These are phyloP conservation scores for Wickerhamomyces sydowiorum DNA, from an alignment of 805 yeast genomes.

Conservation along the genomic window DNA sequence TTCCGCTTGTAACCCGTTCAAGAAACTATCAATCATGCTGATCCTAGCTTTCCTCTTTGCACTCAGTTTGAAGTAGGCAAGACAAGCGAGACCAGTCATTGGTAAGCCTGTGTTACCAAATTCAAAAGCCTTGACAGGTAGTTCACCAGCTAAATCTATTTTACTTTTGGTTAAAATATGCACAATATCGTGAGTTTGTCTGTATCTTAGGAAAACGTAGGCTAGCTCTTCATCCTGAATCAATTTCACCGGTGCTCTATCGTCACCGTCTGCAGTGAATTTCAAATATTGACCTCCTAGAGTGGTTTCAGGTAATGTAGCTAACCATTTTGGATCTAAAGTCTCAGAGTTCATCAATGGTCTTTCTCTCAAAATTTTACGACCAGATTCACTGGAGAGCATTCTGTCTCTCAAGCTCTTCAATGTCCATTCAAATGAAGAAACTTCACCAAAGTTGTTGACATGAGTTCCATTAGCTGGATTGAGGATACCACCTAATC, in stretches of 20 bases:
- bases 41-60: slow-evolving; percentile 52
- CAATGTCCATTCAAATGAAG: slow-evolving; percentile 70
- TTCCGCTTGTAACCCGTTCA: slow-evolving; percentile 68
- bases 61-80: slow-evolving; percentile 78
- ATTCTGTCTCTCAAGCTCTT: slow-evolving; percentile 58
- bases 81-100: slow-evolving; percentile 87
- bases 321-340: slow-evolving; percentile 55
- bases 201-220: slow-evolving; percentile 85
- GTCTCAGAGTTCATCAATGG: slow-evolving; percentile 79
- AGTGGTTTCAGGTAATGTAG: slow-evolving; percentile 57
- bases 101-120: slow-evolving; percentile 90
- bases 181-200: slow-evolving; percentile 96
- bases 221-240: slow-evolving; percentile 89
- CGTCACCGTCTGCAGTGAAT: slow-evolving; percentile 92
- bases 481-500: slow-evolving; percentile 69
- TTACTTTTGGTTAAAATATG: slow-evolving; percentile 91
- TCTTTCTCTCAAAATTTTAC: slow-evolving; percentile 68
- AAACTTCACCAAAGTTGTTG: slow-evolving; percentile 84
- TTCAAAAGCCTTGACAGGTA: slow-evolving; percentile 88
- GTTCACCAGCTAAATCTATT: slow-evolving; percentile 92
- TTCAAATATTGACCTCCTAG: slow-evolving; percentile 76
- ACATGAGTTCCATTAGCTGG: slow-evolving; percentile 74
- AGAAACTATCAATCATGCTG: slow-evolving; percentile 54
- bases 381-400: slow-evolving; percentile 71
- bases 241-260: slow-evolving; percentile 80